Evolutionary conservation across 2,329 filamentous ascomycete genomes (phyloP), one percentile per base, ranked within the genome.

Genomic region (Fusarium anguioides): DNA sequence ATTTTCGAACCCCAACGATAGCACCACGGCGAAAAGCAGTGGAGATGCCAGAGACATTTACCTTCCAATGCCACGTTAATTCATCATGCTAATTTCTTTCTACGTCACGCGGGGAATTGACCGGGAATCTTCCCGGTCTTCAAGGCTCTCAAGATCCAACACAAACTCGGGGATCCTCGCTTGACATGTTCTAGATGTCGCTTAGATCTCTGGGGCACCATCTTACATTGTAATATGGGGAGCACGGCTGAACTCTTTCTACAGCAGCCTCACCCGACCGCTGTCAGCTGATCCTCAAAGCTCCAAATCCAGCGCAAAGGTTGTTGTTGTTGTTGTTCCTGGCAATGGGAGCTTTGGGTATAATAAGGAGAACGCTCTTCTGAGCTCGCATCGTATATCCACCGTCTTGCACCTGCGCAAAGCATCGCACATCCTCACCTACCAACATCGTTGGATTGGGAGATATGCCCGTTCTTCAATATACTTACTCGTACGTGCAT

Each of bases 71-170:
- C 54, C 59, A 68, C 65, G 55, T 68, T 63, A 48, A 52, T 65
- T 68, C 63, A 57, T 64, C 58, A 62, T 47, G 45, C 56, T 60
- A 52, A 48, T 56, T 63, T 53, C 45, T 35, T 62, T 62, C 53
- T 61, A 72, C 63, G 65, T 72, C 62, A 72, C 70, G 70, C 62
- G 70, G 62, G 57, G 26, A 44, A 61, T 52, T 49, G 37, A 35
- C 65, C 65, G 47, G 60, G 44, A 51, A 40, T 29, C 15, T 31
- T 55, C 9, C 54, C 48, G 46, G 63, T 21, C 46, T 41, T 39
- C 31, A 29, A 33, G 39, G 54, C 24, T 42, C 41, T 36, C 35
- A 35, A 31, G n/a, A 15, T 27, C 41, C 18, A 46, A 23, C 11
- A 26, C 36, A 35, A 36, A 41, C 44, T 62, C 63, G 54, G 62